Percentiles rank a stretch among this genome's conserved stretches.
These are phyloP conservation scores for Mercurialis annua DNA, from an alignment of 345 rosid genomes.

Conservation along the genomic window DNA sequence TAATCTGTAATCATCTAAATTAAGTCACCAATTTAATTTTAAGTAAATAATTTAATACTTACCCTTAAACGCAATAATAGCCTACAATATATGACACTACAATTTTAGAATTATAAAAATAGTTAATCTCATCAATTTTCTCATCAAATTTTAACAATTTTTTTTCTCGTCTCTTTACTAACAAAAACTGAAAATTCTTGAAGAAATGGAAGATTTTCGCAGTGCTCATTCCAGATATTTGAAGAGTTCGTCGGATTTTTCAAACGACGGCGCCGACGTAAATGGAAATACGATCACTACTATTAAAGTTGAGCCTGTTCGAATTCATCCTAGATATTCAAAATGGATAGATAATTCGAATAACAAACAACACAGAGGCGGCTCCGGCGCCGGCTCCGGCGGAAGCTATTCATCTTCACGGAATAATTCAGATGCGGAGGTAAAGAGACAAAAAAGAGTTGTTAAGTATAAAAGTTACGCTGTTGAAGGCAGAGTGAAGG, in stretches of 20 bases:
- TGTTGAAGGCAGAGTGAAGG: conserved; percentile 30
- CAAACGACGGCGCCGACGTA: background rate
- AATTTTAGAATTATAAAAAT: background rate
- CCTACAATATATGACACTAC: background rate
- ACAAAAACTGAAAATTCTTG: background rate
- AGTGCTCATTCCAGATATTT: background rate
- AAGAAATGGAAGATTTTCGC: conserved; percentile 21
- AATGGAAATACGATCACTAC: no score
- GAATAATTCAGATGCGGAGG: conserved; percentile 26
- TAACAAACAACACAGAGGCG: background rate
- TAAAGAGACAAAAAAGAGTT: conserved; percentile 41
- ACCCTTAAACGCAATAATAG: background rate
- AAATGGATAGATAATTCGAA: background rate
- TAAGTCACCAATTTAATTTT: no score
- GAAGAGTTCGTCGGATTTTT: background rate
- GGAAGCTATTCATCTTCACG: no score
- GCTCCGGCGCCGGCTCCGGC: no score
- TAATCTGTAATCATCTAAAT: no score
- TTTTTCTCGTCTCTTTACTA: background rate
- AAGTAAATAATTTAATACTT: no score
- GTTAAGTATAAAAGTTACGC: conserved; percentile 38
- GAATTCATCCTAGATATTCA: background rate
- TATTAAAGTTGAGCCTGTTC: no score
- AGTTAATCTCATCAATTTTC: no score
- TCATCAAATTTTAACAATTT: no score